phyloP scores from a whole-genome alignment of 2,329 filamentous ascomycete species.

The Colletotrichum liriopes region DNA sequence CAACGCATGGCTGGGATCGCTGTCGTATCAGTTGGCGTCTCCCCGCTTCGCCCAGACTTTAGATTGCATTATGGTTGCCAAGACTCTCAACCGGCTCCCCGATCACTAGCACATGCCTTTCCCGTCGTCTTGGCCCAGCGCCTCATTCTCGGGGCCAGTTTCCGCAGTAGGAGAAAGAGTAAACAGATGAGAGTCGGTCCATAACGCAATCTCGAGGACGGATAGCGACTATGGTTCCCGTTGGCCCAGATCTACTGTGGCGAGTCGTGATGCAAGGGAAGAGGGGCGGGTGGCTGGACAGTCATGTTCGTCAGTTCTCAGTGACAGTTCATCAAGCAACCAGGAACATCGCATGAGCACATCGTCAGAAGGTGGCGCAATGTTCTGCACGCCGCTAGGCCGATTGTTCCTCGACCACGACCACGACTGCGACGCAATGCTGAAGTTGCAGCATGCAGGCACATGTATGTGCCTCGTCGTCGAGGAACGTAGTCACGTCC shows the following conservation, averaged over 20 bases:
- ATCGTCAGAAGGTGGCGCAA: not conserved
- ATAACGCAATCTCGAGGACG: not conserved
- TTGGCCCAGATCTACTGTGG: not conserved
- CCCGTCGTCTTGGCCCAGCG: constrained; percentile 28
- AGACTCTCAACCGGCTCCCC: not conserved
- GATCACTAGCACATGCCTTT: constrained; percentile 26
- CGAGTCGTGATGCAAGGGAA: not conserved
- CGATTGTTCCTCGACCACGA: not conserved
- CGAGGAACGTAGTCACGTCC: not conserved
- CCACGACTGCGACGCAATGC: constrained; percentile 11
- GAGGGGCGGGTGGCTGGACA: not conserved
- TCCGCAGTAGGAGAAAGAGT: not conserved
- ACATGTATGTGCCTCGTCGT: constrained; percentile 2
- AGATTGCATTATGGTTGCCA: constrained; percentile 22
- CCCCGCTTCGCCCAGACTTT: constrained; percentile 32
- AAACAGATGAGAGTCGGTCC: no score
- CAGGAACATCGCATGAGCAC: not conserved
- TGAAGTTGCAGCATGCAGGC: constrained; percentile 17
- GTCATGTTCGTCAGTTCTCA: not conserved
- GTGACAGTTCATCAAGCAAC: not conserved
- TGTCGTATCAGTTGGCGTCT: not conserved
- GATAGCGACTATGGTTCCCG: not conserved
- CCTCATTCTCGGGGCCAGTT: not conserved
- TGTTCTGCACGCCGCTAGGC: not conserved
- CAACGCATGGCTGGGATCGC: not conserved